A percentile compares a stretch with the other conserved stretches of the same genome.
These are phyloP conservation scores for Colletotrichum destructivum DNA, from an alignment of 2,329 filamentous ascomycete species.

Conservation along the genomic window DNA sequence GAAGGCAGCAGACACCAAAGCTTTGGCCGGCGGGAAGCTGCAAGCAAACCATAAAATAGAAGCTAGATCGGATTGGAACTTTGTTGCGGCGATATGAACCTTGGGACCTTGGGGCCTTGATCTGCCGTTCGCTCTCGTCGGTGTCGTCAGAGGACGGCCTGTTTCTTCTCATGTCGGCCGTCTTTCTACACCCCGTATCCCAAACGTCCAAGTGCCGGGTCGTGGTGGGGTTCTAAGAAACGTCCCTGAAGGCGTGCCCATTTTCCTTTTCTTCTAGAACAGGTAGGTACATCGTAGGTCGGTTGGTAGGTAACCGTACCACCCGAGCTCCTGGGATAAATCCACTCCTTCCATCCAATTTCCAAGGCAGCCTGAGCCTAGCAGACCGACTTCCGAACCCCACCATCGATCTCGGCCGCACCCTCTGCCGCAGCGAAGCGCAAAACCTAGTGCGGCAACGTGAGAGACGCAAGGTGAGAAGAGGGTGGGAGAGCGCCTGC, in stretches of 20 bases:
- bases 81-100: constrained; percentile 11
- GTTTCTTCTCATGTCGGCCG: not conserved
- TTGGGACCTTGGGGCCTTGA: not conserved
- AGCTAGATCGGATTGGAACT: constrained; percentile 14
- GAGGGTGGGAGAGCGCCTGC: constrained; percentile 16
- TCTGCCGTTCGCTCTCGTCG: constrained; percentile 21
- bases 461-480: not conserved
- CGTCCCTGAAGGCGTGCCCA: not conserved
- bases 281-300: no score
- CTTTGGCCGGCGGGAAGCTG: not conserved
- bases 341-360: not conserved
- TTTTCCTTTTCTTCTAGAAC: not conserved
- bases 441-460: not conserved
- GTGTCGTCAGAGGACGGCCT: constrained; percentile 11
- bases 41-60: constrained; percentile 10
- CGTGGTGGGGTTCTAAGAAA: not conserved
- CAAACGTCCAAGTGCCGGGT: not conserved
- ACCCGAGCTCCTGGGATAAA: not conserved
- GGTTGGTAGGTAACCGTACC: not conserved
- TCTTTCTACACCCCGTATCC: not conserved
- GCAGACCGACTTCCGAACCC: not conserved
- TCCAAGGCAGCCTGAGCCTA: no score
- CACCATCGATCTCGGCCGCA: constrained; percentile 4
- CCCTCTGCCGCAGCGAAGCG: constrained; percentile 20
- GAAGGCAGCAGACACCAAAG: not conserved